Percentiles rank a stretch among this genome's conserved stretches.
Conservation (phyloP, 2,329 filamentous ascomycete species). For the Calonectria pteridis region DNA sequence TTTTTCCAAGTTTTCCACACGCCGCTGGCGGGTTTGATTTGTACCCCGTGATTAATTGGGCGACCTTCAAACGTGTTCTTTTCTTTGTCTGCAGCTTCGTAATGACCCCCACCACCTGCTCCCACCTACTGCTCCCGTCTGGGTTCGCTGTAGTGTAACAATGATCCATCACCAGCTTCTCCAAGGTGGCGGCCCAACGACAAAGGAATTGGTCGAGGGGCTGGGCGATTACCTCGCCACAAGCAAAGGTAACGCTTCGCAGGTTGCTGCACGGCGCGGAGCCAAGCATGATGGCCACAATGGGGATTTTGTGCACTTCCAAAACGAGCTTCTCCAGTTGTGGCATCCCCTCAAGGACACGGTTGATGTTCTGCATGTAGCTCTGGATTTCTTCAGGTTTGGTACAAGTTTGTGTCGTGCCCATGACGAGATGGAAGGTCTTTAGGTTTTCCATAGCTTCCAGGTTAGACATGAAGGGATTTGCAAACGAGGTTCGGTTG, state of each 20-base stretch:
- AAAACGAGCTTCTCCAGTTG: constrained; percentile 10
- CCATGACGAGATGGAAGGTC: constrained; percentile 2
- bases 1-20: not conserved
- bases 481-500: not conserved
- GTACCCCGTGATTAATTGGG: not conserved
- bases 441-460: not conserved
- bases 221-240: not conserved
- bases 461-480: not conserved
- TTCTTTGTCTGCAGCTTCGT: not conserved
- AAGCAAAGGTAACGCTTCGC: not conserved
- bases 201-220: not conserved
- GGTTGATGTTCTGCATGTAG: not conserved
- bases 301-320: not conserved
- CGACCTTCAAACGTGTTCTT: not conserved
- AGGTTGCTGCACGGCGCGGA: not conserved
- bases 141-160: not conserved
- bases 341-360: not conserved
- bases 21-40: not conserved
- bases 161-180: not conserved
- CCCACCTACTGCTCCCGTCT: not conserved
- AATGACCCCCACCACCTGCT: not conserved
- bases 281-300: not conserved
- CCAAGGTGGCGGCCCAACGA: not conserved
- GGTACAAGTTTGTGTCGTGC: not conserved
- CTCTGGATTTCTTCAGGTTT: not conserved